Evolutionary conservation across 2,329 filamentous ascomycete genomes (phyloP).

Genomic region (Lasiodiplodia sp.): DNA sequence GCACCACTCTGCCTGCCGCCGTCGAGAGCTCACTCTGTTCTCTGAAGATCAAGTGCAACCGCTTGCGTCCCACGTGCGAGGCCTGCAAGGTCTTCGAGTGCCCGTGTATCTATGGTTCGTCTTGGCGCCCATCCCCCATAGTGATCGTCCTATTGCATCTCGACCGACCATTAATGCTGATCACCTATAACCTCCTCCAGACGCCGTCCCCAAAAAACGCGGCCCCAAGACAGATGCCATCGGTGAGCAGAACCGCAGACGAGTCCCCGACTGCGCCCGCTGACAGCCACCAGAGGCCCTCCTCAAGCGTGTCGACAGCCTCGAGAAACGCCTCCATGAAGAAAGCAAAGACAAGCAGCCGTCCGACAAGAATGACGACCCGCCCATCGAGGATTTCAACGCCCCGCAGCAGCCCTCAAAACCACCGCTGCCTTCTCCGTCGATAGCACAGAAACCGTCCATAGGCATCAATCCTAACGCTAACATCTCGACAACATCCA

Average conservation of each 20-base stretch:
- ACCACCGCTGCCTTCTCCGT: constrained; percentile 5
- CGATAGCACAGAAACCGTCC: constrained; percentile 19
- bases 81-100: constrained; percentile 90
- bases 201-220: constrained; percentile 88
- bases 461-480: constrained; percentile 10
- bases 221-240: constrained; percentile 90
- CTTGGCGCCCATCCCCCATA: constrained; percentile 29
- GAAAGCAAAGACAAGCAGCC: constrained; percentile 53
- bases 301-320: constrained; percentile 82
- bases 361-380: constrained; percentile 9
- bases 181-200: constrained; percentile 52
- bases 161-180: constrained; percentile 24
- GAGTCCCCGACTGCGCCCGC: neutral
- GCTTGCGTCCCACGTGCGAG: constrained; percentile 82
- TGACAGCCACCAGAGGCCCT: constrained; percentile 59
- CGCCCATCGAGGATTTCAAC: constrained; percentile 23
- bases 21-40: constrained; percentile 17
- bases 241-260: constrained; percentile 54
- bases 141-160: constrained; percentile 27
- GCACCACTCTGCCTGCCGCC: constrained; percentile 25
- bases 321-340: constrained; percentile 78
- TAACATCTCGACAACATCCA: constrained; percentile 17
- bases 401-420: constrained; percentile 24
- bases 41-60: constrained; percentile 86
- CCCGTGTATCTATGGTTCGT: constrained; percentile 82